Evolutionary conservation across 2,329 filamentous ascomycete species (phyloP).

Genomic region (Paraphaeosphaeria minitans): DNA sequence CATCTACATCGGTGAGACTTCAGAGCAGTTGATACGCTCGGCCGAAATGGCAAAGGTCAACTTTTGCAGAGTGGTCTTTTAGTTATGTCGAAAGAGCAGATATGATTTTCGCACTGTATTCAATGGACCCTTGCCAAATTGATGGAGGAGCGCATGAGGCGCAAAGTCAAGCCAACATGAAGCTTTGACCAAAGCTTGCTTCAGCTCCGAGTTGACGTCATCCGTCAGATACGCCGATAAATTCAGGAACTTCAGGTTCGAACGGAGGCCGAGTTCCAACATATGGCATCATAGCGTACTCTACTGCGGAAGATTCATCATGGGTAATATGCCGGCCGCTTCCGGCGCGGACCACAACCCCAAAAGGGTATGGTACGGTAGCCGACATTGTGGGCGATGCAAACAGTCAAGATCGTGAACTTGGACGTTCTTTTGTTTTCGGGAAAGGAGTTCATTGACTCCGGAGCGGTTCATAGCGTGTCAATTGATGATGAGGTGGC

Average conservation of each 20-base stretch:
- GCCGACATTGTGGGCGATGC: neutral
- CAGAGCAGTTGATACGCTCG: neutral
- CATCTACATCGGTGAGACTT: conserved; percentile 1
- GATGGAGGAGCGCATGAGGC: neutral
- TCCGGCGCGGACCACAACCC: neutral
- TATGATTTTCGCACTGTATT: neutral
- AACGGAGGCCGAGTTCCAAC: neutral
- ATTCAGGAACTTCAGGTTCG: neutral
- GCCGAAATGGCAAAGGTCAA: neutral
- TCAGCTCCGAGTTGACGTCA: neutral
- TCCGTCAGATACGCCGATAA: neutral
- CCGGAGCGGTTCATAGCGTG: no score
- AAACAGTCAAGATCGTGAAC: neutral
- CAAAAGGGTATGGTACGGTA: neutral
- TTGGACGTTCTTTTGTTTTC: neutral
- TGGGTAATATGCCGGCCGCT: neutral
- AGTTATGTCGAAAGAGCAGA: neutral
- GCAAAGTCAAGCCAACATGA: neutral
- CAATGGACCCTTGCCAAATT: neutral
- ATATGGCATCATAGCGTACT: neutral
- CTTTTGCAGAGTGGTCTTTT: neutral
- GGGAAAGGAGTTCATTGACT: no score
- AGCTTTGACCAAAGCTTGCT: conserved; percentile 1
- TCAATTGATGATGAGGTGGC: no score
- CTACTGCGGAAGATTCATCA: neutral